Evolutionary conservation across 2,329 filamentous ascomycete species (phyloP).

Genomic region (Botryotinia calthae): DNA sequence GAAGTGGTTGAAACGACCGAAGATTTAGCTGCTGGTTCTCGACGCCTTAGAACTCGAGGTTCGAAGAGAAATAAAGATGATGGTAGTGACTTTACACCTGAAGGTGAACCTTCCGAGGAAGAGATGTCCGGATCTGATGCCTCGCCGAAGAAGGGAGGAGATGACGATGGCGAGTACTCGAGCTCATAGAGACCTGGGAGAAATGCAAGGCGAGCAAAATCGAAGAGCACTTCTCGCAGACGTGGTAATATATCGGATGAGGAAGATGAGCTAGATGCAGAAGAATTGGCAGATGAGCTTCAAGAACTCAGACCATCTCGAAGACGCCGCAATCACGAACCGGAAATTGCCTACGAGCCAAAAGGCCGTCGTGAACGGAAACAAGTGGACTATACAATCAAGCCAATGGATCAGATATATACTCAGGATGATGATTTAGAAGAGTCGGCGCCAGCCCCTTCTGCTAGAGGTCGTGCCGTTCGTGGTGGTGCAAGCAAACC

Average conservation of each 20-base stretch:
- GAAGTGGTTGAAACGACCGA: constrained; percentile 52
- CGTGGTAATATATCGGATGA: constrained; percentile 51
- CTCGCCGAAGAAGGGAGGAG: constrained; percentile 42
- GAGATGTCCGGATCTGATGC: constrained; percentile 44
- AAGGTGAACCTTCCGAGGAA: constrained; percentile 50
- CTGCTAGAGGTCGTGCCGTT: constrained; percentile 61
- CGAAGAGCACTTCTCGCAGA: constrained; percentile 47
- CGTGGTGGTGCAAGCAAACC: constrained; percentile 45
- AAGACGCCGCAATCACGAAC: constrained; percentile 49
- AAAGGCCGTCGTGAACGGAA: constrained; percentile 57
- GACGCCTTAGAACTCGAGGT: constrained; percentile 33
- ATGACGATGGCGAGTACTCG: constrained; percentile 47
- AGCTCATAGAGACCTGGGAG: constrained; percentile 53
- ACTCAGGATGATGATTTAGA: constrained; percentile 74
- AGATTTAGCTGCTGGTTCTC: constrained; percentile 30
- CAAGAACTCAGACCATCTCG: constrained; percentile 55
- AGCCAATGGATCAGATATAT: constrained; percentile 67
- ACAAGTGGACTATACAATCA: constrained; percentile 81
- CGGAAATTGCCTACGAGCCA: constrained; percentile 58
- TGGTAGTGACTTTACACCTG: constrained; percentile 39
- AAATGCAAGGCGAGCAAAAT: constrained; percentile 42
- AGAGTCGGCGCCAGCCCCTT: constrained; percentile 64
- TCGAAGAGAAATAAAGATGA: constrained; percentile 35
- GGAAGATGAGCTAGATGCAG: constrained; percentile 57
- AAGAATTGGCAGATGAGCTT: constrained; percentile 65